A percentile compares a stretch with the other conserved stretches of the same genome.
Evolutionary conservation across 805 yeast species (phyloP).

Genomic region (Lachancea kluyveri): DNA sequence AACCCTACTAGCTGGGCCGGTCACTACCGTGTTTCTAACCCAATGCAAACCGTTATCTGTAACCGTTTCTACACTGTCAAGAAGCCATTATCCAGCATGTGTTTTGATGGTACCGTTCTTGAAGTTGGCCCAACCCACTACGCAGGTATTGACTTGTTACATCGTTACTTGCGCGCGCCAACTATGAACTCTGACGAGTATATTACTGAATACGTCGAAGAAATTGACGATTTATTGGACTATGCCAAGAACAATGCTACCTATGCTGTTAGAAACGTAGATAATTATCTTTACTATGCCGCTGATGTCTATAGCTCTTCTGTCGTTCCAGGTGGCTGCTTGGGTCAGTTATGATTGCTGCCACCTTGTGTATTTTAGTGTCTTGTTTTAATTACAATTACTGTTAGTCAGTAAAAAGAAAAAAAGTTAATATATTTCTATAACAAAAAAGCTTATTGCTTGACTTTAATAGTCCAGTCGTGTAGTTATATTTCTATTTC

Average conservation of each 20-base stretch:
- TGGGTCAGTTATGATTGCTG: too few relatives aligned
- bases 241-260: slow-evolving; percentile 30
- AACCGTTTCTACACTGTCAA: slow-evolving; percentile 33
- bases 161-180: slow-evolving; percentile 35
- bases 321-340: too few relatives aligned
- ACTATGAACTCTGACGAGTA: slow-evolving; percentile 25
- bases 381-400: too few relatives aligned
- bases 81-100: slow-evolving; percentile 28
- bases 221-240: slow-evolving; percentile 30
- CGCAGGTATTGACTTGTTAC: slow-evolving; percentile 34
- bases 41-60: slow-evolving; percentile 37
- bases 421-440: too few relatives aligned
- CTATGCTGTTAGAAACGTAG: slow-evolving; percentile 34
- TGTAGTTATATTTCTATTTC: too few relatives aligned
- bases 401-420: too few relatives aligned
- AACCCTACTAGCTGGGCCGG: slow-evolving; percentile 34
- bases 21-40: slow-evolving; percentile 33
- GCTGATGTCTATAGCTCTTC: slow-evolving; percentile 32
- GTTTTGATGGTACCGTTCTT: slow-evolving; percentile 32
- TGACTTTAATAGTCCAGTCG: too few relatives aligned
- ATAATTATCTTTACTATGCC: slow-evolving; percentile 27
- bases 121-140: slow-evolving; percentile 26
- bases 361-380: too few relatives aligned
- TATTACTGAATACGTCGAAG: slow-evolving; percentile 35
- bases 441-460: too few relatives aligned